These are phyloP conservation scores for Xylariales sp. DNA, from an alignment of 2,329 filamentous ascomycete species.

Conservation along the genomic window DNA sequence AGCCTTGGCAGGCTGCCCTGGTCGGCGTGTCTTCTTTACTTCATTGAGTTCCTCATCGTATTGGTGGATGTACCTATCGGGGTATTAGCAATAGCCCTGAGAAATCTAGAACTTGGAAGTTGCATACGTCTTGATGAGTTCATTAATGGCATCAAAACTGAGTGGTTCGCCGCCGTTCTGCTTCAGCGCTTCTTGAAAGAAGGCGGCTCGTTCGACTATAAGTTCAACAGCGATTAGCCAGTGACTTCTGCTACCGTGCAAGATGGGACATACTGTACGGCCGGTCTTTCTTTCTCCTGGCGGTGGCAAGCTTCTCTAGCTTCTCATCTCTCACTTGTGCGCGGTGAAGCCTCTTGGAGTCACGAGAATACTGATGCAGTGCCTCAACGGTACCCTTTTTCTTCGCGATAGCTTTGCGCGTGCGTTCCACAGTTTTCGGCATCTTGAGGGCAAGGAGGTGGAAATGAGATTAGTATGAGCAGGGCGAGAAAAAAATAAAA, in stretches of 20 bases:
- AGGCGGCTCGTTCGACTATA: slow-evolving; percentile 73
- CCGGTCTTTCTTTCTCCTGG: slow-evolving; percentile 78
- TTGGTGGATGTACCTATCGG: slow-evolving; percentile 70
- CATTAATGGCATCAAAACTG: slow-evolving; percentile 67
- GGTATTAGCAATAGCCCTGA: slow-evolving; percentile 15
- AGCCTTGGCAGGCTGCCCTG: slow-evolving; percentile 81
- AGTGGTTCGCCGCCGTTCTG: slow-evolving; percentile 64
- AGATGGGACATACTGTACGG: slow-evolving; percentile 69
- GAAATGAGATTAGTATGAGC: not conserved
- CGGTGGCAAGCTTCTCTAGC: slow-evolving; percentile 76
- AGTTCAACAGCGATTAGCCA: slow-evolving; percentile 15
- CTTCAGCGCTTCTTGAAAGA: slow-evolving; percentile 75
- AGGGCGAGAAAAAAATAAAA: not conserved
- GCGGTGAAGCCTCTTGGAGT: slow-evolving; percentile 82
- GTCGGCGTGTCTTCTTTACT: slow-evolving; percentile 75
- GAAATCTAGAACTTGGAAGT: not conserved
- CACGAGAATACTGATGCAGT: slow-evolving; percentile 88
- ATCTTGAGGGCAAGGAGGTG: slow-evolving; percentile 59
- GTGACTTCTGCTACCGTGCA: not conserved
- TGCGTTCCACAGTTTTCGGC: slow-evolving; percentile 82
- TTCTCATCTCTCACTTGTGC: slow-evolving; percentile 86
- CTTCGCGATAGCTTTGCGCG: slow-evolving; percentile 89
- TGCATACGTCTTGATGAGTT: slow-evolving; percentile 70
- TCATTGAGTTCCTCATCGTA: slow-evolving; percentile 76
- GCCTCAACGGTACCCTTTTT: slow-evolving; percentile 80